Base-by-base conservation (phyloP, 148 eudicot genomes). In the Chenopodium quinoa region DNA sequence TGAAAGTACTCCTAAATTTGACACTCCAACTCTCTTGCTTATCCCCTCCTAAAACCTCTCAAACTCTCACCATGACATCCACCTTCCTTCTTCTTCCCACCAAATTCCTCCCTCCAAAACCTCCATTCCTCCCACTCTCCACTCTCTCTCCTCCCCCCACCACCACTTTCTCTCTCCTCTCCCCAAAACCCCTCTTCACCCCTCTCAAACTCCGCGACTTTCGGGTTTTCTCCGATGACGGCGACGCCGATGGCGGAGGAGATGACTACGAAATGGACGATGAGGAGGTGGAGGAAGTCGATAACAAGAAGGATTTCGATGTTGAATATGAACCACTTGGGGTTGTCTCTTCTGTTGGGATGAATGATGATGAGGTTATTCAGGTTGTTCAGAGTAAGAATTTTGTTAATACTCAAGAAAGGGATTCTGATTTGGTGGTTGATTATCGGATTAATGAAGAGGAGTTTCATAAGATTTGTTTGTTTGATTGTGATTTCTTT, bases 371-470 rank as follows among this genome's bases (percentile, higher is more conserved):
- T 8, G 91, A 86, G n/a, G 85, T 82, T 16, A 95, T 93, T 25
- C 86, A 75, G 12, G 81, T 84, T 80, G 90, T 83, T 37, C 74
- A 90, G 66, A 95, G 97, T 78, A 89, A 87, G 90, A 91, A 86
- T 70, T 93, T 93, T 69, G 92, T 93, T 23, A 87, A 85, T 0
- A 92, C 88, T 7, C 91, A 90, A 78, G 97, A 95, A 0, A 90
- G 98, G 95, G 93, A 90, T 47, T 88, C 92, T 7, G 99, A 91
- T 52, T 82, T 79, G 75, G 83, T 93, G 2, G 93, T 96, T 19
- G 92, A 91, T 87, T 93, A 95, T 75, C 73, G 95, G 86, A 93
- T 95, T 74, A 89, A 95, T 72, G 99, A 95, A 80, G 98, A 93
- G 0, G 94, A 93, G 85, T 95, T 95, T 88, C 98, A 95, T 81